Base-by-base conservation (phyloP, 805 yeast genomes). In the Pichia thaimueangensis region DNA sequence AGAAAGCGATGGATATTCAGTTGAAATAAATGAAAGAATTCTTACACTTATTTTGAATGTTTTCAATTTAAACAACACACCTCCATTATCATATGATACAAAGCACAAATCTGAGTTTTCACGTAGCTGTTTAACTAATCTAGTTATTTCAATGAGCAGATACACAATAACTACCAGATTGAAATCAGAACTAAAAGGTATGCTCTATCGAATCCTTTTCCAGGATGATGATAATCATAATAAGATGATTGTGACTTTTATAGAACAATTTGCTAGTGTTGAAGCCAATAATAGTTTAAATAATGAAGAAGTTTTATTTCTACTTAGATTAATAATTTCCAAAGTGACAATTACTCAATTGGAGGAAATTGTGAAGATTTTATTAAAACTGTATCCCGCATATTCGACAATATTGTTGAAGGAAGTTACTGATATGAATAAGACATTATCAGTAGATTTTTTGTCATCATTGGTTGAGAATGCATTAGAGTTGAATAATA, bases 381-480 rank as follows among this genome's bases (percentile, higher is more conserved):
- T 81, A 8, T 64, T 69, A 0, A 46, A 56, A 2, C 52, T 60
- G 11, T 68, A 64, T 45, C 70, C 73, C 2, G 48, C 51, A 0
- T 55, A 69, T 20, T 59, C 79, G 0, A 69, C 73, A n/a, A 31
- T 49, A 0, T 55, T 80, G 17, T 60, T 82, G 31, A 58, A 59
- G 7, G 62, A 64, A n/a, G 58, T 82, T n/a, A 64, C 78, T 1
- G 47, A 60, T 1, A 65, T 70, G 16, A 78, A 78, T 47, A 78
- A 72, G 50, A 64, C 79, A 0, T 56, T 82, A 27, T 73, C 86
- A 0, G 63, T 71, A 4, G 62, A 64, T 1, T 81, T 82, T 50
- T 60, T 80, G 20, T 56, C 66, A 9, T 50, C 61, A 1, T 55
- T 74, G 4, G 71, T 71, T 25, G 57, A 60, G 6, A 51, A 49